Evolutionary conservation across 306 rosid genomes (phyloP), one percentile per base, ranked within the genome.

Genomic region (Crotalaria pallida): DNA sequence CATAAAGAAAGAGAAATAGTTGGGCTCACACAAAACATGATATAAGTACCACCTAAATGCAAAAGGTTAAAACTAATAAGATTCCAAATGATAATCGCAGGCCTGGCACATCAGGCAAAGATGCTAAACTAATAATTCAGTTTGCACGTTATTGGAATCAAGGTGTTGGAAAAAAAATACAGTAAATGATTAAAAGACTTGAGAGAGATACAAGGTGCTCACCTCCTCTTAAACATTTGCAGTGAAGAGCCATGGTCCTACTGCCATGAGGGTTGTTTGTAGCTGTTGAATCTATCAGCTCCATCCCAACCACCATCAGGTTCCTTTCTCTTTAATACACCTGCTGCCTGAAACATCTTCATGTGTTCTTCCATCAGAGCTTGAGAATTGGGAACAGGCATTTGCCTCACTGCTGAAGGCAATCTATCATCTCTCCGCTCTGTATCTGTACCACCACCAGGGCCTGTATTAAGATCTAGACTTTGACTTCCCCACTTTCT

Each of bases 401-500:
- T 82, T 53, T 85, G 97, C 81, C 95, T 80, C 83, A 86, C 65
- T 19, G 86, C 88, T 8, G 88, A 49, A 75, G 87, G 77, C 56
- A 87, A 75, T 69, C 90, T 87, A 49, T 90, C 97, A 44, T 91
- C 97, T 72, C 93, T 85, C 45, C 89, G 69, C 41, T 91, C 97
- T 12, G 69, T 12, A 68, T 87, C 96, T 19, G 79, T 2, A 29
- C 81, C 80, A 53, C 81, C 78, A 49, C 88, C 92, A 61, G 96
- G 99, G 69, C 99, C 97, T 0, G 97, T 78, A 80, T 94, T 94
- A 29, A 94, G 97, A 84, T 94, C 99, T 48, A 94, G 77, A 76
- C 91, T 89, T 68, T 82, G 97, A 71, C 89, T 84, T 60, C 91
- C 96, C 99, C 99, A 94, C 80, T 89, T 91, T 76, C 97, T 80